Evolutionary conservation across 306 rosid genomes (phyloP).

Genomic region (Trichosanthes cucumerina): DNA sequence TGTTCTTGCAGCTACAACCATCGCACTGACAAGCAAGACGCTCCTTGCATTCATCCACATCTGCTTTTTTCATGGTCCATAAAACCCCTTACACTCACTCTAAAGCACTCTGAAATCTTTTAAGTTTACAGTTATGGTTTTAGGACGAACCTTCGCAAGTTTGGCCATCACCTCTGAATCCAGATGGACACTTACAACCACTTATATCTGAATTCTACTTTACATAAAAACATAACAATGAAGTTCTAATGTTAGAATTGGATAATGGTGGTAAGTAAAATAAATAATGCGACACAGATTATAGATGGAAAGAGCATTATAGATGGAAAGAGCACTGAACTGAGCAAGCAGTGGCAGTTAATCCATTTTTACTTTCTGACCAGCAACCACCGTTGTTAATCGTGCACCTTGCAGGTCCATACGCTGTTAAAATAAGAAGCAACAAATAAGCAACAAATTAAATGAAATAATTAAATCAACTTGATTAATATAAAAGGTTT

Average conservation of each 20-base stretch:
- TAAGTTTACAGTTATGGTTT: not conserved
- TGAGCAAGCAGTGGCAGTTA: slow-evolving; percentile 74
- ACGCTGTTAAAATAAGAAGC: slow-evolving; percentile 40
- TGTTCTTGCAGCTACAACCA: slow-evolving; percentile 43
- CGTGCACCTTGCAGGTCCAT: slow-evolving; percentile 86
- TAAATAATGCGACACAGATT: slow-evolving; percentile 4
- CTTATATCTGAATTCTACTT: slow-evolving; percentile 45
- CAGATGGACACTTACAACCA: slow-evolving; percentile 67
- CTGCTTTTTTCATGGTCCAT: slow-evolving; percentile 21
- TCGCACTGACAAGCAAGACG: slow-evolving; percentile 35
- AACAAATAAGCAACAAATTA: not conserved
- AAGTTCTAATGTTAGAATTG: too few species aligned
- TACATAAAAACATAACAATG: not conserved
- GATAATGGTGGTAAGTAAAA: not conserved
- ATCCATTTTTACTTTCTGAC: slow-evolving; percentile 44
- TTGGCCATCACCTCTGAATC: slow-evolving; percentile 61
- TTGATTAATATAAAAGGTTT: slow-evolving; percentile 8
- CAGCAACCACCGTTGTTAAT: slow-evolving; percentile 87
- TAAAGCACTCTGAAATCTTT: not conserved
- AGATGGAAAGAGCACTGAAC: slow-evolving; percentile 52
- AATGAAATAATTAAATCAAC: not conserved
- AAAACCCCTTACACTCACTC: not conserved
- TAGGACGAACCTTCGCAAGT: slow-evolving; percentile 47
- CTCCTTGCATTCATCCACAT: slow-evolving; percentile 40
- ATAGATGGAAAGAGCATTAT: slow-evolving; percentile 17